These are phyloP conservation scores for Globisporangium viniferum DNA, from an alignment of 352 stramenopile species.

Conservation along the genomic window DNA sequence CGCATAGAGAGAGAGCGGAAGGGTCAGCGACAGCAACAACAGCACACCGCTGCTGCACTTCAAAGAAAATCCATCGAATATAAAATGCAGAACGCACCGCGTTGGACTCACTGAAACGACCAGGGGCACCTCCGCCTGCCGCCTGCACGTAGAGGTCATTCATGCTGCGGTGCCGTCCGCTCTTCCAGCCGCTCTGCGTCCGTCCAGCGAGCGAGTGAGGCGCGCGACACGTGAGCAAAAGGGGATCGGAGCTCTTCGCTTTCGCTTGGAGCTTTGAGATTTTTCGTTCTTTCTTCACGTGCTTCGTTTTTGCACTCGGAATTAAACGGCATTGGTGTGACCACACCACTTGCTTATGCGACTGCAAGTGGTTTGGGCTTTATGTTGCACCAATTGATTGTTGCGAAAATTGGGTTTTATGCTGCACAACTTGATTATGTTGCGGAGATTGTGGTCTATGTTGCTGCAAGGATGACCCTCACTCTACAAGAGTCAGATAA, in stretches of 20 bases:
- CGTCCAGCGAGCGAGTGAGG: no score
- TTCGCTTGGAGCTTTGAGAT: background rate
- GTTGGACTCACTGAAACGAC: slow-evolving; percentile 8
- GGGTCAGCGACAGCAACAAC: background rate
- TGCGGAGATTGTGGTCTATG: no score
- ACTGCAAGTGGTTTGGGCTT: no score
- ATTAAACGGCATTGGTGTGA: no score
- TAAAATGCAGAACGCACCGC: slow-evolving; percentile 6
- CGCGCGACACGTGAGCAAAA: background rate
- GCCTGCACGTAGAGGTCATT: slow-evolving; percentile 5
- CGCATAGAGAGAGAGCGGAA: background rate
- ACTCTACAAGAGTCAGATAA: no score
- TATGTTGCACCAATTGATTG: no score
- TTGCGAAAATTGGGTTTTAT: no score
- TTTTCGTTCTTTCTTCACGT: background rate
- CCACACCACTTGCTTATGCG: no score
- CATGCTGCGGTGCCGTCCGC: background rate
- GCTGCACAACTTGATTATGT: no score
- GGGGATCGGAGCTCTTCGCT: background rate
- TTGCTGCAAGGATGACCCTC: no score
- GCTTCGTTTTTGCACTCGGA: background rate
- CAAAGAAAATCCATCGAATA: slow-evolving; percentile 5
- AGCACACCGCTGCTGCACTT: background rate
- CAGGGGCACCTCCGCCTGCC: background rate
- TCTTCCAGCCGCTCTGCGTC: background rate